Evolutionary conservation across 768 basidiomycete genomes (phyloP).

Genomic region (Lactifluus piperatus): DNA sequence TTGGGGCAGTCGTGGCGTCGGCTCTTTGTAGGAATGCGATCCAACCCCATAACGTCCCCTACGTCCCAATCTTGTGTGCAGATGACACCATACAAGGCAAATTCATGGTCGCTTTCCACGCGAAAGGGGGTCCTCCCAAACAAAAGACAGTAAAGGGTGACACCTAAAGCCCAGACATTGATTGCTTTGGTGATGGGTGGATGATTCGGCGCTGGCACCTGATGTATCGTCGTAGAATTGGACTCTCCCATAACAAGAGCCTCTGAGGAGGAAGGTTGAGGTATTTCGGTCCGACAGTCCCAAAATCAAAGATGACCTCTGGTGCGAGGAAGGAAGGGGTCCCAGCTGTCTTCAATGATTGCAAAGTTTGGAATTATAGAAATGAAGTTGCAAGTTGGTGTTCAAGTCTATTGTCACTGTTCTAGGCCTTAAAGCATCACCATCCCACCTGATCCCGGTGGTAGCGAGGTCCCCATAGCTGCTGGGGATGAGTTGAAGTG

Average conservation of each 20-base stretch:
- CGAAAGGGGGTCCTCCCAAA: conserved; percentile 82
- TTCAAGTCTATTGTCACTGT: conserved; percentile 11
- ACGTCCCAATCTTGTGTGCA: conserved; percentile 68
- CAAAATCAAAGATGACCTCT: conserved; percentile 72
- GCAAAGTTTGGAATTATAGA: conserved; percentile 80
- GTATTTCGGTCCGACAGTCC: conserved; percentile 22
- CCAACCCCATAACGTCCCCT: conserved; percentile 61
- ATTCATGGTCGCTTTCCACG: conserved; percentile 50
- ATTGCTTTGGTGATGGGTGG: conserved; percentile 83
- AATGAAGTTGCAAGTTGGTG: conserved; percentile 50
- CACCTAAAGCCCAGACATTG: conserved; percentile 96
- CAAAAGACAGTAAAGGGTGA: conserved; percentile 89
- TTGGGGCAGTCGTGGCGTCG: conserved; percentile 32
- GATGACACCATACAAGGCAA: conserved; percentile 70
- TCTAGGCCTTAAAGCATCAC: not conserved
- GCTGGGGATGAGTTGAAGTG: no score
- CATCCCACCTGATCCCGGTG: conserved; percentile 46
- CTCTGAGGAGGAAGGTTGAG: conserved; percentile 22
- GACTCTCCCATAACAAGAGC: conserved; percentile 30
- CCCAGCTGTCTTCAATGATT: conserved; percentile 91
- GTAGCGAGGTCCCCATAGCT: no score
- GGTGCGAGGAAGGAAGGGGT: conserved; percentile 96
- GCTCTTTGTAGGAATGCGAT: conserved; percentile 56
- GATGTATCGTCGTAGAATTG: conserved; percentile 26
- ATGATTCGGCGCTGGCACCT: conserved; percentile 24